Evolutionary conservation across 306 rosid species (phyloP).

Genomic region (Abrus precatorius): DNA sequence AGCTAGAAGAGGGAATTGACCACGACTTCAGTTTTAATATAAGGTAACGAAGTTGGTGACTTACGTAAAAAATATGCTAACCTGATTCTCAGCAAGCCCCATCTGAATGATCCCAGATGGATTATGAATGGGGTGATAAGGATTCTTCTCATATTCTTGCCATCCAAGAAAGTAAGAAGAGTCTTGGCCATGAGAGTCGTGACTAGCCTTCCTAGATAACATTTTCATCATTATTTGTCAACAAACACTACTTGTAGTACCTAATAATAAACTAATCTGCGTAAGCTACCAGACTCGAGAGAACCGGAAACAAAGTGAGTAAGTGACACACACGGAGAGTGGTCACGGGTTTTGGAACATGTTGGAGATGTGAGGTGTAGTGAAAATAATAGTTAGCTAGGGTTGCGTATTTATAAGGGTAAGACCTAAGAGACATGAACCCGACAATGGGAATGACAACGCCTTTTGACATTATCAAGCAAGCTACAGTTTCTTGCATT

Average conservation of each 20-base stretch:
- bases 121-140: slow-evolving; percentile 69
- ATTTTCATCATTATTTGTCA: slow-evolving; percentile 40
- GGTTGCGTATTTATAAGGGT: slow-evolving; percentile 54
- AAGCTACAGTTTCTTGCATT: not conserved
- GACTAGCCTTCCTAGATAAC: slow-evolving; percentile 70
- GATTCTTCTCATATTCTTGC: slow-evolving; percentile 83
- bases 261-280: not conserved
- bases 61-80: not conserved
- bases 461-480: slow-evolving; percentile 38
- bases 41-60: not conserved
- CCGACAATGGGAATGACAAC: slow-evolving; percentile 45
- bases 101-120: slow-evolving; percentile 86
- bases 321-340: not conserved
- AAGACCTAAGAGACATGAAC: slow-evolving; percentile 14
- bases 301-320: slow-evolving; percentile 5
- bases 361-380: slow-evolving; percentile 16
- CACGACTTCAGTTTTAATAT: not conserved
- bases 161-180: slow-evolving; percentile 86
- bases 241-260: not conserved
- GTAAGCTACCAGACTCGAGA: not conserved
- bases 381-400: slow-evolving; percentile 30
- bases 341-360: not conserved
- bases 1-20: no score
- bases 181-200: slow-evolving; percentile 81
- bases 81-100: slow-evolving; percentile 98